Conservation (phyloP, 2,329 filamentous ascomycete genomes). For the Neobulgaria alba region DNA sequence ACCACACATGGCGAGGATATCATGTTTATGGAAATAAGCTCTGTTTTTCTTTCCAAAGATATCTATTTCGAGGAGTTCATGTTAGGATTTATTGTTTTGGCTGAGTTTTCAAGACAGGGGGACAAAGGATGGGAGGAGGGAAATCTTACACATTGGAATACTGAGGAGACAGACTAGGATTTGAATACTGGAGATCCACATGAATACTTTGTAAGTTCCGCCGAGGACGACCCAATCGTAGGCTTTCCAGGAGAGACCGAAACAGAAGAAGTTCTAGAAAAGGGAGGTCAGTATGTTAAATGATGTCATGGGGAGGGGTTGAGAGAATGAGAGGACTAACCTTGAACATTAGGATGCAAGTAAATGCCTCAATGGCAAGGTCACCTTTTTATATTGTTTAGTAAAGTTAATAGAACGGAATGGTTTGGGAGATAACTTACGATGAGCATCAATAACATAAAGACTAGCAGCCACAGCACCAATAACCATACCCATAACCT, state of each 20-base stretch:
- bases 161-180: slow-evolving; percentile 66
- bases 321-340: too few relatives aligned
- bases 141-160: slow-evolving; percentile 67
- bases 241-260: slow-evolving; percentile 73
- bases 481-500: slow-evolving; percentile 86
- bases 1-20: slow-evolving; percentile 42
- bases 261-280: slow-evolving; percentile 69
- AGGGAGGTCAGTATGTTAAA: too few relatives aligned
- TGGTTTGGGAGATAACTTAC: slow-evolving; percentile 40
- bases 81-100: not conserved
- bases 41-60: slow-evolving; percentile 71
- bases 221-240: slow-evolving; percentile 71
- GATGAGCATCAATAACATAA: slow-evolving; percentile 89
- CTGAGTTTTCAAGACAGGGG: not conserved
- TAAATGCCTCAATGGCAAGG: slow-evolving; percentile 80
- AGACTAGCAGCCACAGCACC: slow-evolving; percentile 77
- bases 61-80: too few relatives aligned
- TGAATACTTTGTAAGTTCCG: slow-evolving; percentile 55
- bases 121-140: not conserved
- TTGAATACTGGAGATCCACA: slow-evolving; percentile 67
- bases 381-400: slow-evolving; percentile 50
- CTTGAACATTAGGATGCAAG: slow-evolving; percentile 84
- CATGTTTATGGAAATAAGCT: slow-evolving; percentile 66
- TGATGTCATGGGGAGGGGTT: too few relatives aligned
- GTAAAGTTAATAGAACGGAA: slow-evolving; percentile 7